phyloP scores from a whole-genome alignment of 2,329 filamentous ascomycete genomes.

The Trichoderma afroharzianum region DNA sequence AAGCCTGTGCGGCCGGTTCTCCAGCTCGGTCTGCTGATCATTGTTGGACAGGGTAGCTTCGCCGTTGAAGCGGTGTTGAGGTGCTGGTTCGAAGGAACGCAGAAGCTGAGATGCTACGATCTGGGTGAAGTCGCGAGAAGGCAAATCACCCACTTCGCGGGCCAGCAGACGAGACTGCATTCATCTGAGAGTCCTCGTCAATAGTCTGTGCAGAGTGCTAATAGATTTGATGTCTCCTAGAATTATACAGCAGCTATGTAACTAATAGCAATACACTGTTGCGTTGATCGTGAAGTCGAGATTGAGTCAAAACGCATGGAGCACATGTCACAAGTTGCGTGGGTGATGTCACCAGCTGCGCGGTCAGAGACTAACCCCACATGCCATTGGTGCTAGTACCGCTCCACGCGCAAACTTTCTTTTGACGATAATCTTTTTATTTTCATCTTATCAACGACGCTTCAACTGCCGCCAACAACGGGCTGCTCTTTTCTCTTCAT shows the following conservation, averaged over 20 bases:
- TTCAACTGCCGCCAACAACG: background rate
- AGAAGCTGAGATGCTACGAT: conserved; percentile 64
- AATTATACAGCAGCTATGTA: background rate
- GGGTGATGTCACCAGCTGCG: conserved; percentile 13
- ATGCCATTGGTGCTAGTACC: conserved; percentile 2
- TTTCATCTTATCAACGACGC: background rate
- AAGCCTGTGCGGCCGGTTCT: conserved; percentile 35
- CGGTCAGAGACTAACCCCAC: conserved; percentile 16
- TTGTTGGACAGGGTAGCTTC: conserved; percentile 21
- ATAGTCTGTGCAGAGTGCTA: background rate
- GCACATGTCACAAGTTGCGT: background rate
- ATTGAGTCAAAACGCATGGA: background rate
- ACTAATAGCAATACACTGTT: background rate
- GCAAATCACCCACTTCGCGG: conserved; percentile 67
- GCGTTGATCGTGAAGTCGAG: background rate
- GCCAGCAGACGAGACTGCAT: conserved; percentile 76
- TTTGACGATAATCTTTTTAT: background rate
- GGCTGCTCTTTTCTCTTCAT: background rate
- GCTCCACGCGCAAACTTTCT: conserved; percentile 8
- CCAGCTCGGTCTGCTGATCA: conserved; percentile 21
- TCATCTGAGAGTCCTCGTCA: conserved; percentile 28
- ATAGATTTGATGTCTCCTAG: background rate
- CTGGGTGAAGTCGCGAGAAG: conserved; percentile 60
- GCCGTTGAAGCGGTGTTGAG: conserved; percentile 68
- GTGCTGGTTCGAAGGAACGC: conserved; percentile 64